A percentile compares a stretch with the other conserved stretches of the same genome.
These are phyloP conservation scores for Artemisia tridentata DNA, from an alignment of 129 eudicot species.

Conservation along the genomic window DNA sequence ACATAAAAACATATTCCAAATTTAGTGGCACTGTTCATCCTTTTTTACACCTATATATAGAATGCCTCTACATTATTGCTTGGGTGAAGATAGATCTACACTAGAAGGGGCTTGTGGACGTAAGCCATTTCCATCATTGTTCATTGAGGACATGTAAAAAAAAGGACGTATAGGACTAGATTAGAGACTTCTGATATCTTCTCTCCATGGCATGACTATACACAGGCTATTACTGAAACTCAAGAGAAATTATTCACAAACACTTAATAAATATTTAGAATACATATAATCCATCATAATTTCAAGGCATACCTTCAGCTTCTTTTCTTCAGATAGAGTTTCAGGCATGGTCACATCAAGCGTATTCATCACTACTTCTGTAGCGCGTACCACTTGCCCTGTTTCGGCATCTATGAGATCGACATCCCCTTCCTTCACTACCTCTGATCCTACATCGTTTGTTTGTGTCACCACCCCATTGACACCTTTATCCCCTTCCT, in stretches of 20 bases:
- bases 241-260: background rate
- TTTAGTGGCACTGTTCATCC: no score
- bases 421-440: slow-evolving; percentile 24
- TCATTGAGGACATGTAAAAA: no score
- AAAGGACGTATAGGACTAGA: no score
- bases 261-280: background rate
- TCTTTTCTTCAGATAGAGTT: slow-evolving; percentile 67
- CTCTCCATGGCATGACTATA: background rate
- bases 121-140: no score
- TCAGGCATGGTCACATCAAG: slow-evolving; percentile 82
- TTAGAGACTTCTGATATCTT: no score
- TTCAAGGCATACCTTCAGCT: slow-evolving; percentile 53
- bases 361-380: slow-evolving; percentile 78
- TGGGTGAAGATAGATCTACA: no score
- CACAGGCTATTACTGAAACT: background rate
- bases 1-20: no score
- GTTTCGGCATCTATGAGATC: slow-evolving; percentile 46
- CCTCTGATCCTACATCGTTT: no score
- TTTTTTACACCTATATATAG: no score
- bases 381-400: slow-evolving; percentile 68
- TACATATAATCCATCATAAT: background rate
- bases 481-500: slow-evolving; percentile 6
- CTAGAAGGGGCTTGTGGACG: no score
- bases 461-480: no score
- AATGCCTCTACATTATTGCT: no score